phyloP scores from a whole-genome alignment of 306 rosid species.

The Chamaecrista fasciculata region DNA sequence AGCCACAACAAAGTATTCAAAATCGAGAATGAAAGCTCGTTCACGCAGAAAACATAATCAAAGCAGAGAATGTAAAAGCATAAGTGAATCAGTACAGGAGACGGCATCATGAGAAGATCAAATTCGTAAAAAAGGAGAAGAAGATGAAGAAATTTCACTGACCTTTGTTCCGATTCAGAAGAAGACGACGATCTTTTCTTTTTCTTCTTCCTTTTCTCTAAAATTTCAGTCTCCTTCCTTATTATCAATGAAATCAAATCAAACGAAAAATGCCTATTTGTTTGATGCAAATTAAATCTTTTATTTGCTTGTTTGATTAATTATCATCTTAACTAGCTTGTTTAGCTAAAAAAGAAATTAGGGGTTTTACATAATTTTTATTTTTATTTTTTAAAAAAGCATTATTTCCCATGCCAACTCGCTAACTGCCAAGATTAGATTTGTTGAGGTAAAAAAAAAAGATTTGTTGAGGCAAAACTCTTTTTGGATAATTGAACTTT shows the following conservation, averaged over 20 bases:
- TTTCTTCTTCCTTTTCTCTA: constrained; percentile 25
- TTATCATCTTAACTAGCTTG: constrained; percentile 30
- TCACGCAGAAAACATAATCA: neutral
- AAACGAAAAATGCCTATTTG: no score
- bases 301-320: constrained; percentile 31
- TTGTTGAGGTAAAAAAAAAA: constrained; percentile 61
- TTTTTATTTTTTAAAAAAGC: constrained; percentile 33
- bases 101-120: constrained; percentile 32
- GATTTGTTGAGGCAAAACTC: constrained; percentile 56
- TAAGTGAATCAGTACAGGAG: constrained; percentile 32
- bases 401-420: constrained; percentile 48
- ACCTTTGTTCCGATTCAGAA: constrained; percentile 68
- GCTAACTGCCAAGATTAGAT: constrained; percentile 82
- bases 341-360: constrained; percentile 18
- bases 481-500: neutral
- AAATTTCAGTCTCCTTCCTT: constrained; percentile 50
- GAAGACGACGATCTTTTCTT: constrained; percentile 46
- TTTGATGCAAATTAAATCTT: constrained; percentile 20
- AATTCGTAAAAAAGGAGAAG: constrained; percentile 31
- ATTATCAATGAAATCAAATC: constrained; percentile 33
- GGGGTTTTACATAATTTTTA: neutral
- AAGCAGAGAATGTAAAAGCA: constrained; percentile 27
- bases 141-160: constrained; percentile 54
- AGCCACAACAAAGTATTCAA: constrained; percentile 27
- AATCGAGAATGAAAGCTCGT: constrained; percentile 32